phyloP scores from a whole-genome alignment of 345 rosid species.

The Lepidium africanum region DNA sequence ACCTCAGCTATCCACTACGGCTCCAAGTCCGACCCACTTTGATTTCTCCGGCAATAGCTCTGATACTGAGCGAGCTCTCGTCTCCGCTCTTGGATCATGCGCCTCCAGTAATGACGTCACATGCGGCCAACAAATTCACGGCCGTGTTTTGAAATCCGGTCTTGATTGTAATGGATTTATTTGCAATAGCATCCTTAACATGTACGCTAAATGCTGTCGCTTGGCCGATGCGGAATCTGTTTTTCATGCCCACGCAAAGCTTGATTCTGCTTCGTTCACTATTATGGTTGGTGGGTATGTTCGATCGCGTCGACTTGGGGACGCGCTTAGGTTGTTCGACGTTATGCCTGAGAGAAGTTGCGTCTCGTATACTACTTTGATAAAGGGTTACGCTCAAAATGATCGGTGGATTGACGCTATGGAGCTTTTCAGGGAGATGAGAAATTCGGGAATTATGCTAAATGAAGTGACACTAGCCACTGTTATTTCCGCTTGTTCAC shows the following conservation, averaged over 20 bases:
- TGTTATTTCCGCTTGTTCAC: slow-evolving; percentile 49
- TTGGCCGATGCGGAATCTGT: slow-evolving; percentile 45
- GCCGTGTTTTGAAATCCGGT: slow-evolving; percentile 48
- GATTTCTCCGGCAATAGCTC: slow-evolving; percentile 1
- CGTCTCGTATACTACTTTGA: slow-evolving; percentile 61
- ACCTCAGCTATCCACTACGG: neutral
- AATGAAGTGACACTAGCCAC: slow-evolving; percentile 55
- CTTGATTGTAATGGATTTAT: slow-evolving; percentile 53
- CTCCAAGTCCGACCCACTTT: neutral
- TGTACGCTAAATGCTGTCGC: slow-evolving; percentile 62
- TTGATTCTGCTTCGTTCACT: slow-evolving; percentile 54
- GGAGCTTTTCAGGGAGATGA: slow-evolving; percentile 55
- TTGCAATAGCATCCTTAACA: slow-evolving; percentile 57
- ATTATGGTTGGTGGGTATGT: slow-evolving; percentile 60
- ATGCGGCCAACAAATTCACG: slow-evolving; percentile 49
- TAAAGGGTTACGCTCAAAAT: slow-evolving; percentile 55
- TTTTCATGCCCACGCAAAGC: slow-evolving; percentile 25
- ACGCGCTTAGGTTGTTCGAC: slow-evolving; percentile 63
- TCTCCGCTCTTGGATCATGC: slow-evolving; percentile 55
- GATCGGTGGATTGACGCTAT: slow-evolving; percentile 44
- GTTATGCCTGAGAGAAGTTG: slow-evolving; percentile 52
- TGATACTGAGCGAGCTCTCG: slow-evolving; percentile 33
- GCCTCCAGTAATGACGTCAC: slow-evolving; percentile 28
- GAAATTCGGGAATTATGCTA: slow-evolving; percentile 35
- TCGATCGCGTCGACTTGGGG: slow-evolving; percentile 34